Evolutionary conservation across 2,329 filamentous ascomycete genomes (phyloP).

Genomic region (Verticillium nonalfalfae): DNA sequence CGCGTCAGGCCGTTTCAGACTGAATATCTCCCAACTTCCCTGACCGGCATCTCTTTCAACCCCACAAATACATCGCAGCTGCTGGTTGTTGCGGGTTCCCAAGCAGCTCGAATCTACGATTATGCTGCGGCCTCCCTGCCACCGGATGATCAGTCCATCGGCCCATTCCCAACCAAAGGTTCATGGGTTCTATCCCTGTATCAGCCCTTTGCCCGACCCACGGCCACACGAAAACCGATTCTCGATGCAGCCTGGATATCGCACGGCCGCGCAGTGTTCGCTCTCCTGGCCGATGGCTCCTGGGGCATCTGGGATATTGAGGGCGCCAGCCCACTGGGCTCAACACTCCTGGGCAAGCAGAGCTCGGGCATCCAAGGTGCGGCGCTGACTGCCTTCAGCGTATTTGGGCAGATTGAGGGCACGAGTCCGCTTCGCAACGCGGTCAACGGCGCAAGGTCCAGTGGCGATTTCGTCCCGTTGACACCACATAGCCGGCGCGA

Average conservation of each 20-base stretch:
- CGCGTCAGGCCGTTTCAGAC: conserved; percentile 50
- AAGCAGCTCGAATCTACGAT: conserved; percentile 57
- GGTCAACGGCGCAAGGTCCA: conserved; percentile 28
- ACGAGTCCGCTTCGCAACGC: conserved; percentile 45
- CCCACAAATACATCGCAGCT: conserved; percentile 52
- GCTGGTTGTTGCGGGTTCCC: conserved; percentile 46
- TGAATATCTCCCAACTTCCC: conserved; percentile 48
- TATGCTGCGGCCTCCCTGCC: conserved; percentile 47
- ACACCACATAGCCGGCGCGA: conserved; percentile 55
- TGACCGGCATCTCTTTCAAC: conserved; percentile 54
- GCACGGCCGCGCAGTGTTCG: conserved; percentile 52
- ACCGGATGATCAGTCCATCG: conserved; percentile 41
- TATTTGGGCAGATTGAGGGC: conserved; percentile 54
- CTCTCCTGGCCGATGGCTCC: conserved; percentile 55
- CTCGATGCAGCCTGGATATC: conserved; percentile 57
- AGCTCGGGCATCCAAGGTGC: conserved; percentile 49
- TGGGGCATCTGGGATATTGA: conserved; percentile 66
- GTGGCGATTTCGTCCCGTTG: conserved; percentile 55
- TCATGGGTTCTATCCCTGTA: conserved; percentile 61
- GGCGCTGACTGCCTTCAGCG: conserved; percentile 51
- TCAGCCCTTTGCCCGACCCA: conserved; percentile 44
- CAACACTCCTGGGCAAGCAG: conserved; percentile 41
- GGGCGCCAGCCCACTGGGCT: conserved; percentile 42
- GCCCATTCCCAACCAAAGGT: conserved; percentile 49
- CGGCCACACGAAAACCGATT: conserved; percentile 49